Evolutionary conservation across 768 basidiomycete species (phyloP), one percentile per base, ranked within the genome.

Genomic region (Trametes gibbosa): DNA sequence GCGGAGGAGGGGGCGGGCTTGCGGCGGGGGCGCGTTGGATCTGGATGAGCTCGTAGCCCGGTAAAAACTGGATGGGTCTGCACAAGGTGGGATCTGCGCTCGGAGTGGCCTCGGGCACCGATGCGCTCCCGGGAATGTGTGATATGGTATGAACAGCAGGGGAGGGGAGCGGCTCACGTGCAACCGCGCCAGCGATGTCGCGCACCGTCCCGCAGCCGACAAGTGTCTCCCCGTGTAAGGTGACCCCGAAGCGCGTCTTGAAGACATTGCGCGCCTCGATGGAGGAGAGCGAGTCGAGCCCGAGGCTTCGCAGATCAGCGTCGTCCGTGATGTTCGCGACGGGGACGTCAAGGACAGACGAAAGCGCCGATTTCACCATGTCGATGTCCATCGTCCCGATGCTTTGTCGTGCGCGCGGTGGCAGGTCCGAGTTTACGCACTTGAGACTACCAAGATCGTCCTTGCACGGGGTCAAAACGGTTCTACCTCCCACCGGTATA

Each of bases 201-300:
- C 19, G 19, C 27, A 59, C 52, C 17, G 58, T 59, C 5, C 29
- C 35, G 9, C 58, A 59, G 14, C 25, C 58, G n/a, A 54, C 23
- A 9, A 59, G 46, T 21, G 46, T 32, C 7, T 49, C 52, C 17
- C 54, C 52, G 16, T 50, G 35, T 10, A 87, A 65, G 3, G 74
- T 68, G 32, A 79, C 58, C 19, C 72, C 70, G 50, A 78, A 75
- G 48, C 76, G 74, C 5, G 70, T 69, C 58, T 74, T 74, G 40
- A 88, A 64, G 0, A 74, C 74, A 40, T 84, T 78, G 7, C 81
- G 74, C 34, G 78, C 79, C 63, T 90, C 88, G 56, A 89, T 85
- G 1, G 83, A 81, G 21, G 81, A 79, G 53, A 90, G 69, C 0
- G 86, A 89, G 63, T 89, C 86, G 21, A 89, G 70, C 3, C 87